Evolutionary conservation across 306 rosid species (phyloP).

Genomic region (Sindora glabra): DNA sequence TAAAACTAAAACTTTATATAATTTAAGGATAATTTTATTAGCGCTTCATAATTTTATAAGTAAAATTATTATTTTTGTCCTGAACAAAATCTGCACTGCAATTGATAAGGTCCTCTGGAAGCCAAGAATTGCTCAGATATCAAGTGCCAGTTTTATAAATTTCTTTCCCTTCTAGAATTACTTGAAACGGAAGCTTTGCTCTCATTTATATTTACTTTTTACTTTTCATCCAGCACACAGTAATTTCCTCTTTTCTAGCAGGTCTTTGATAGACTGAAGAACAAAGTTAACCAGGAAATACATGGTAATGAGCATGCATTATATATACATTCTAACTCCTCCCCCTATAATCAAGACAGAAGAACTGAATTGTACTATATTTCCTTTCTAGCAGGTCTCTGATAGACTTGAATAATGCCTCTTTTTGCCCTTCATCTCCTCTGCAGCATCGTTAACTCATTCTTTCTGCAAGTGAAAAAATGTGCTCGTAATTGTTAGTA

Average conservation of each 20-base stretch:
- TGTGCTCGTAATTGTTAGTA: slow-evolving; percentile 2
- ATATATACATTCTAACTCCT: slow-evolving; percentile 20
- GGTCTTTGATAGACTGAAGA: not conserved
- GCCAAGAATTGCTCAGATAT: not conserved
- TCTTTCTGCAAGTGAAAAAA: slow-evolving; percentile 36
- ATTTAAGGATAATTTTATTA: too few species aligned
- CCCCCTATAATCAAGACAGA: slow-evolving; percentile 20
- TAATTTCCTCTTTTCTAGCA: not conserved
- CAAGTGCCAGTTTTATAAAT: not conserved
- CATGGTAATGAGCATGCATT: slow-evolving; percentile 1
- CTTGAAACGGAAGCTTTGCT: not conserved
- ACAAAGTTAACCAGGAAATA: not conserved
- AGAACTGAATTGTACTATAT: slow-evolving; percentile 26
- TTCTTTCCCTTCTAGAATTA: not conserved
- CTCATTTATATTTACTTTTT: not conserved
- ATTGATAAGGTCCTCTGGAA: not conserved
- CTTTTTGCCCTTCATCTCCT: slow-evolving; percentile 10
- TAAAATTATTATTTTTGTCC: too few species aligned
- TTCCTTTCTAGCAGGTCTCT: not conserved
- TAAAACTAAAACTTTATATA: too few species aligned
- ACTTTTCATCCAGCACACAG: not conserved
- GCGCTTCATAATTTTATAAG: too few species aligned
- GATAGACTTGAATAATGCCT: too few species aligned
- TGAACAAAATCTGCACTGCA: not conserved
- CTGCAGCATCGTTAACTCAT: slow-evolving; percentile 22